These are phyloP conservation scores for Cenchrus americanus DNA, from an alignment of 176 grass and related monocot genomes.

Conservation along the genomic window DNA sequence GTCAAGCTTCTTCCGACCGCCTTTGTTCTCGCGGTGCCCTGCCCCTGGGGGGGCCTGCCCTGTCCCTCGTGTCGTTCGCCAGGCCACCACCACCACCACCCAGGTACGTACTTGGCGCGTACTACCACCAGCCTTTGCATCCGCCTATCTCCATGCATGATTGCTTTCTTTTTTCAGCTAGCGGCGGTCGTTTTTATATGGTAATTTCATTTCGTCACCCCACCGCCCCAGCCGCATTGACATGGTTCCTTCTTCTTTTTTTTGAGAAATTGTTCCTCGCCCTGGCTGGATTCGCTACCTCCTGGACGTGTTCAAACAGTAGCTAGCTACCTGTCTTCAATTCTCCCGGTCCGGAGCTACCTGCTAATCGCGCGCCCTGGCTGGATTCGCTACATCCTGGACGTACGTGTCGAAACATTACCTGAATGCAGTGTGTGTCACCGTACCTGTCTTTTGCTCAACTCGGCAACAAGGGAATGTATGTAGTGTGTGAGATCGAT, in stretches of 20 bases:
- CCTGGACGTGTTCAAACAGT: too few species aligned
- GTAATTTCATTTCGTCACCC: neutral
- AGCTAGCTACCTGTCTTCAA: too few species aligned
- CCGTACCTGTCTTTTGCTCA: neutral
- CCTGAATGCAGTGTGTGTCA: too few species aligned
- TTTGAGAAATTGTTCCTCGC: too few species aligned
- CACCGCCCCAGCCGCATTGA: neutral
- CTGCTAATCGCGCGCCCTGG: neutral
- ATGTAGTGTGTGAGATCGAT: neutral
- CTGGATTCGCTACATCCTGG: neutral
- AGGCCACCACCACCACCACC: neutral
- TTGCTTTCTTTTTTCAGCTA: slow-evolving; percentile 9
- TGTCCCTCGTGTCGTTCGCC: neutral
- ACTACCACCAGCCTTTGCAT: neutral
- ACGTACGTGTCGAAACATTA: neutral
- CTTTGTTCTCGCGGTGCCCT: slow-evolving; percentile 38
- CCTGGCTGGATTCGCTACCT: too few species aligned
- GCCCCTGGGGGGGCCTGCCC: neutral
- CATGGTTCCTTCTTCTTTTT: slow-evolving; percentile 22
- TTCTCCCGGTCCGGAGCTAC: too few species aligned
- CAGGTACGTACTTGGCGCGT: neutral
- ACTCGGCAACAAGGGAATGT: neutral
- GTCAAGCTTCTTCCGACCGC: neutral
- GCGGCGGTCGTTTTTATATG: neutral
- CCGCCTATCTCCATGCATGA: neutral